Conservation (phyloP, 2,329 filamentous ascomycete species). For the Salinomyces thailandicus region DNA sequence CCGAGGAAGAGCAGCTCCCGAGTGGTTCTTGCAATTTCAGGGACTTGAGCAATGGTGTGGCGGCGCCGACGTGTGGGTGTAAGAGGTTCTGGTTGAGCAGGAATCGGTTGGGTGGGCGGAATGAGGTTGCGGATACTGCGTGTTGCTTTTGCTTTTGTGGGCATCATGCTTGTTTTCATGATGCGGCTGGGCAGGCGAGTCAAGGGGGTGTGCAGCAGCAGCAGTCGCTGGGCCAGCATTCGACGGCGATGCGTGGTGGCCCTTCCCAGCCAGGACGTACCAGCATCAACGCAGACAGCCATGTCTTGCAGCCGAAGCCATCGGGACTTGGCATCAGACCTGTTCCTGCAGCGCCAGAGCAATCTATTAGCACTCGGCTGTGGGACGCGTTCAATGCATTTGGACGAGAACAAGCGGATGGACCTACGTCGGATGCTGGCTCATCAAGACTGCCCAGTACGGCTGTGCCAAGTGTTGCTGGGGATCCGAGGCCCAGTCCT, state of each 20-base stretch:
- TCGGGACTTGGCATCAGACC: conserved; percentile 21
- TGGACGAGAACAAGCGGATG: conserved; percentile 24
- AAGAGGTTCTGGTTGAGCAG: conserved; percentile 40
- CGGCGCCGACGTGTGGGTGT: conserved; percentile 41
- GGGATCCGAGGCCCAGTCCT: conserved; percentile 13
- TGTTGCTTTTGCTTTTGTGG: conserved; percentile 47
- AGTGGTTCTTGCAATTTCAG: conserved; percentile 44
- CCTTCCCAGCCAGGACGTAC: too few relatives aligned
- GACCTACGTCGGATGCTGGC: conserved; percentile 9
- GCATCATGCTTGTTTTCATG: conserved; percentile 49
- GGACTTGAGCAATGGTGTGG: conserved; percentile 34
- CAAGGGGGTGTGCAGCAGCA: conserved; percentile 2
- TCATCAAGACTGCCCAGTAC: conserved; percentile 21
- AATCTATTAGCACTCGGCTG: conserved; percentile 22
- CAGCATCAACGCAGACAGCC: too few relatives aligned
- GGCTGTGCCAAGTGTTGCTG: conserved; percentile 22
- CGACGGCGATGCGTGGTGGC: too few relatives aligned
- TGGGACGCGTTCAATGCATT: conserved; percentile 28
- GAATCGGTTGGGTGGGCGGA: conserved; percentile 8
- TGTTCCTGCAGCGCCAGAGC: conserved; percentile 11
- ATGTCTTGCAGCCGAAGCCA: conserved; percentile 5
- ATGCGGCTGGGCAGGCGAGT: conserved; percentile 4
- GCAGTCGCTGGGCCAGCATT: conserved; percentile 1
- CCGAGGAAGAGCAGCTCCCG: conserved; percentile 28
- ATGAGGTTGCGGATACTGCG: conserved; percentile 23